Conservation (phyloP, 352 stramenopile genomes). For the Phytophthora vignae region DNA sequence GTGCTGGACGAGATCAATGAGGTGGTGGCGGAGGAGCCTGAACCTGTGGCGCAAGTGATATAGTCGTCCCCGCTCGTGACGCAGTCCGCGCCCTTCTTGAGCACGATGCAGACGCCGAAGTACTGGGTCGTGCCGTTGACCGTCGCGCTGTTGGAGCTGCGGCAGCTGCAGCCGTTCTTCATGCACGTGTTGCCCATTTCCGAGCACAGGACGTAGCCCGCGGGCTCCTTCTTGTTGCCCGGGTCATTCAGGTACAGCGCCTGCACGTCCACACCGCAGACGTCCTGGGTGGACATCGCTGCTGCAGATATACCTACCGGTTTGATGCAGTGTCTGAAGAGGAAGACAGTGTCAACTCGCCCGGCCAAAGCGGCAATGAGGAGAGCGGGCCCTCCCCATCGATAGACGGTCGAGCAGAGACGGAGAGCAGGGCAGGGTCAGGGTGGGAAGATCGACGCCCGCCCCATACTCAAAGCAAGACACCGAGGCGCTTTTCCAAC, state of each 20-base stretch:
- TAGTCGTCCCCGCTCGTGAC: conserved; percentile 34
- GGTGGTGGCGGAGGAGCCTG: neutral
- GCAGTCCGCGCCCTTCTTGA: conserved; percentile 34
- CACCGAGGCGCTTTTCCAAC: conserved; percentile 5
- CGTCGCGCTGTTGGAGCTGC: conserved; percentile 18
- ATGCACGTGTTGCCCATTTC: conserved; percentile 44
- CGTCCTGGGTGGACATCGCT: conserved; percentile 21
- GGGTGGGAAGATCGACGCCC: conserved; percentile 31
- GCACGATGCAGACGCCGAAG: conserved; percentile 42
- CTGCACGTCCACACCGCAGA: conserved; percentile 37
- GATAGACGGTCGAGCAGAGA: conserved; percentile 22
- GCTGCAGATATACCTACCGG: too few species aligned
- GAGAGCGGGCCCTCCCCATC: conserved; percentile 15
- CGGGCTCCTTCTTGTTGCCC: conserved; percentile 36
- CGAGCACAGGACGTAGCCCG: conserved; percentile 37
- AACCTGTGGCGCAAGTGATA: conserved; percentile 34
- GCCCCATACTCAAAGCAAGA: conserved; percentile 39
- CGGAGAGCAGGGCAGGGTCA: conserved; percentile 26
- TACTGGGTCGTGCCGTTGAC: conserved; percentile 31
- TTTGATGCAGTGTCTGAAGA: neutral
- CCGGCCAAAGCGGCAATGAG: conserved; percentile 39
- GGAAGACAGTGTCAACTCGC: conserved; percentile 13
- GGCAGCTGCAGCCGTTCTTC: conserved; percentile 45
- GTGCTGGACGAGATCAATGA: neutral
- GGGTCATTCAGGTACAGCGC: conserved; percentile 44